Evolutionary conservation across 352 stramenopile species (phyloP), one percentile per base, ranked within the genome.

Genomic region (Phytopythium ostracodes): DNA sequence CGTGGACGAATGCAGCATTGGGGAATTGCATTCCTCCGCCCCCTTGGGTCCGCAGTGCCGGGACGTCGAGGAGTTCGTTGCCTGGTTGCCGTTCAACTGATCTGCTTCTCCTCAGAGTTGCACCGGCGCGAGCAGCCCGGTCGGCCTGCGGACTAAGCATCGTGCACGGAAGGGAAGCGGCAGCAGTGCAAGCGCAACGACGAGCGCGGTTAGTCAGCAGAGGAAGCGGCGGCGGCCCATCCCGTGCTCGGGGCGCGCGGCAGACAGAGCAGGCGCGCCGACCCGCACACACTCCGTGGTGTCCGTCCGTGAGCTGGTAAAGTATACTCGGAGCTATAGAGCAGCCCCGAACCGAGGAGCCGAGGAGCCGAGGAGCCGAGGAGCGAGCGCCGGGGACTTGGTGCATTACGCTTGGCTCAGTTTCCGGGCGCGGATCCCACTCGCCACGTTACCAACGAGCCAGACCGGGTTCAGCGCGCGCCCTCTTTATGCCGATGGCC

Each of bases 61-160:
- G 9, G 29, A 33, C 4, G 29, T 33, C 29, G 7, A 33, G 4
- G 29, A 3, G 29, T 7, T 7, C 29, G 29, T 33, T 33, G 29
- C 29, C 29, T 33, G 29, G 29, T 33, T 33, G 29, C 29, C 29
- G 29, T 33, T 33, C 29, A 33, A 33, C 36, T 43, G 36, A 46
- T 35, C 31, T 44, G 33, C 22, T 40, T 33, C 25, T 55, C 38
- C 24, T 17, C 33, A 55, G 27, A 55, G 49, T 29, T 20, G 46
- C 44, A 27, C 20, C 44, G 44, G 3, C 14, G 33, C 7, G 7
- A 10, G 33, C 33, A 38, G 33, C n/a, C n/a, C n/a, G n/a, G n/a
- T n/a, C n/a, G n/a, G 46, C 7, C 46, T 22, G 47, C 49, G 51
- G 51, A 56, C 51, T 56, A 58, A 58, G 52, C 52, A 58, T 58